Percentiles rank a stretch among this genome's conserved stretches.
These are phyloP conservation scores for Mycena capillaripes DNA, from an alignment of 768 basidiomycete genomes.

Conservation along the genomic window DNA sequence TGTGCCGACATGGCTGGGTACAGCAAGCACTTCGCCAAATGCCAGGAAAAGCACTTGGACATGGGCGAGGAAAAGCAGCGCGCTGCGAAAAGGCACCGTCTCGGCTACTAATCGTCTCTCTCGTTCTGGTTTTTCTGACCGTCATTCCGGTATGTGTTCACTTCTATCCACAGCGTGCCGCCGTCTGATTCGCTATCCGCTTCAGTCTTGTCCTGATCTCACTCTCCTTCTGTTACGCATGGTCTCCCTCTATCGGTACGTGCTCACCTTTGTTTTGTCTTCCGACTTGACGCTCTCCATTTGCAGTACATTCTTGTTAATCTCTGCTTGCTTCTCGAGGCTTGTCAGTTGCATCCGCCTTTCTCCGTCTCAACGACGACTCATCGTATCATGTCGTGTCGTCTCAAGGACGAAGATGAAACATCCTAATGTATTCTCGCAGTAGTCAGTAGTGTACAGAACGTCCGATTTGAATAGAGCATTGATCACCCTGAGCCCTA, in stretches of 20 bases:
- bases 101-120: neutral
- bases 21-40: neutral
- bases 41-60: neutral
- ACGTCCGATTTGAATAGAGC: neutral
- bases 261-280: neutral
- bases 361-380: too few relatives aligned
- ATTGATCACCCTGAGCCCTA: neutral
- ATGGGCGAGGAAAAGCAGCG: neutral
- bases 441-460: neutral
- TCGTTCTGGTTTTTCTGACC: neutral
- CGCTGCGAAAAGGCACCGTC: constrained; percentile 4
- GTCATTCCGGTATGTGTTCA: neutral
- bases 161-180: too few relatives aligned
- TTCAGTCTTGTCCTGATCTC: neutral
- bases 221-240: neutral
- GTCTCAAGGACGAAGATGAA: too few relatives aligned
- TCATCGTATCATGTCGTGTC: too few relatives aligned
- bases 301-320: neutral
- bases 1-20: neutral
- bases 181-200: neutral
- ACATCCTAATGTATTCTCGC: neutral
- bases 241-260: neutral
- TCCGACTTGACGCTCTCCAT: neutral
- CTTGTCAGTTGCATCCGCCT: neutral
- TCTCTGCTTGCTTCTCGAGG: neutral